A percentile compares a stretch with the other conserved stretches of the same genome.
Evolutionary conservation across 2,329 filamentous ascomycete genomes (phyloP).

Genomic region (Penicillium sp.): DNA sequence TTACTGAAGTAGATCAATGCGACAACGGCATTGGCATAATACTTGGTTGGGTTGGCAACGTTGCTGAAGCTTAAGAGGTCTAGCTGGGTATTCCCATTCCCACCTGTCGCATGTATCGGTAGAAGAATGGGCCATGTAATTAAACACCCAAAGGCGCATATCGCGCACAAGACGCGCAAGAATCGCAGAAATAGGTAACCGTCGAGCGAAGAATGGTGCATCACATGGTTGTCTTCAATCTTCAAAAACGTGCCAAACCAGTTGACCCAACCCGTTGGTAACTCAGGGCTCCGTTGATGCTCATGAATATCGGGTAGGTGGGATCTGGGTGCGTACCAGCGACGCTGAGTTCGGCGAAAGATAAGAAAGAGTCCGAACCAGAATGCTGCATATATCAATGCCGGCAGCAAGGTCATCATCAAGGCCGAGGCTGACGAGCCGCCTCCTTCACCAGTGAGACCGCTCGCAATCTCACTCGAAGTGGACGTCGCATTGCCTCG

Average conservation of each 20-base stretch:
- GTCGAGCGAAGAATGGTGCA: slow-evolving; percentile 89
- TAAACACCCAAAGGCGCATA: slow-evolving; percentile 79
- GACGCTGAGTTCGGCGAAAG: slow-evolving; percentile 51
- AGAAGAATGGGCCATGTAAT: slow-evolving; percentile 88
- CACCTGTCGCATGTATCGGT: slow-evolving; percentile 86
- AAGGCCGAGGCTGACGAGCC: slow-evolving; percentile 59
- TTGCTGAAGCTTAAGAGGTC: slow-evolving; percentile 83
- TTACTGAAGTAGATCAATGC: slow-evolving; percentile 78
- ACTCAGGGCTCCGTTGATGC: slow-evolving; percentile 56
- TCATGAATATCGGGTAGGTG: slow-evolving; percentile 51
- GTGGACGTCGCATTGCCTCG: slow-evolving; percentile 47
- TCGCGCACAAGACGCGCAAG: slow-evolving; percentile 75
- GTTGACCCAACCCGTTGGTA: slow-evolving; percentile 56
- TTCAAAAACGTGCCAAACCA: slow-evolving; percentile 61
- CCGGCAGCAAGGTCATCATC: slow-evolving; percentile 56
- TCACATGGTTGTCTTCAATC: slow-evolving; percentile 75
- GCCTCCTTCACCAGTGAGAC: slow-evolving; percentile 38
- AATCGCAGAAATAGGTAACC: slow-evolving; percentile 92
- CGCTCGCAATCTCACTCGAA: slow-evolving; percentile 38
- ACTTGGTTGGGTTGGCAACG: slow-evolving; percentile 65
- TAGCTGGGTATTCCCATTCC: slow-evolving; percentile 69
- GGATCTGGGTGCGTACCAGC: slow-evolving; percentile 55
- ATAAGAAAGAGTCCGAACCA: slow-evolving; percentile 55
- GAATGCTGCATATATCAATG: slow-evolving; percentile 51
- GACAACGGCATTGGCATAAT: slow-evolving; percentile 79